Percentiles rank a stretch among this genome's conserved stretches.
These are phyloP conservation scores for Myxozyma vanderwaltii DNA, from an alignment of 805 yeast species.

Conservation along the genomic window DNA sequence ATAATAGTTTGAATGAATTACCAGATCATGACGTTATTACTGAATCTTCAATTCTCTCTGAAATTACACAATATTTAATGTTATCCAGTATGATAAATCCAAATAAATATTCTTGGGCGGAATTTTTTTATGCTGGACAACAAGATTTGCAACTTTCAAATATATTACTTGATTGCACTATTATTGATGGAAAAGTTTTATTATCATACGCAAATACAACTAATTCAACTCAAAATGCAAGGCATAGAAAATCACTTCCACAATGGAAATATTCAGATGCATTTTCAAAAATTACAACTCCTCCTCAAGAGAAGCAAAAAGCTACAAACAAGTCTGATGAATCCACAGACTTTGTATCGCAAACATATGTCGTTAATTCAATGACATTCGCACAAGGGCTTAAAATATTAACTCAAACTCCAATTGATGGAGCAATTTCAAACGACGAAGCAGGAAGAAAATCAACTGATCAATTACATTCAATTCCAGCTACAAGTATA, in stretches of 20 bases:
- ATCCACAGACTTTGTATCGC: not conserved
- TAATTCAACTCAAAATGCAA: not conserved
- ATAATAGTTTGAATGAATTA: not conserved
- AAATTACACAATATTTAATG: not conserved
- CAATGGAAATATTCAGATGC: too few species aligned
- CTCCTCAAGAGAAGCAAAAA: not conserved
- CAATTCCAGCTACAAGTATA: too few species aligned
- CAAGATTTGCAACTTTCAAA: not conserved
- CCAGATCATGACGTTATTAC: slow-evolving; percentile 3
- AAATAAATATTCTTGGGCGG: too few species aligned
- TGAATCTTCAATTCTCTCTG: not conserved
- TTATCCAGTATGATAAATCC: too few species aligned
- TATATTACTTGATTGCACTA: not conserved
- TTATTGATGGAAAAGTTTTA: not conserved
- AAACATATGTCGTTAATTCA: not conserved
- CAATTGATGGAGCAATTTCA: not conserved
- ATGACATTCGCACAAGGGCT: not conserved
- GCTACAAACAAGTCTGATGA: not conserved
- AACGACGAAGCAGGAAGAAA: too few species aligned
- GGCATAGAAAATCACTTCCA: too few species aligned
- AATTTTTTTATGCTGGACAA: too few species aligned
- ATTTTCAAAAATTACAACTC: too few species aligned
- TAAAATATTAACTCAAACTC: not conserved
- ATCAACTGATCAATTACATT: too few species aligned
- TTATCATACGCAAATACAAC: not conserved